A percentile compares a stretch with the other conserved stretches of the same genome.
These are phyloP conservation scores for Neltuma alba DNA, from an alignment of 306 rosid species.

Conservation along the genomic window DNA sequence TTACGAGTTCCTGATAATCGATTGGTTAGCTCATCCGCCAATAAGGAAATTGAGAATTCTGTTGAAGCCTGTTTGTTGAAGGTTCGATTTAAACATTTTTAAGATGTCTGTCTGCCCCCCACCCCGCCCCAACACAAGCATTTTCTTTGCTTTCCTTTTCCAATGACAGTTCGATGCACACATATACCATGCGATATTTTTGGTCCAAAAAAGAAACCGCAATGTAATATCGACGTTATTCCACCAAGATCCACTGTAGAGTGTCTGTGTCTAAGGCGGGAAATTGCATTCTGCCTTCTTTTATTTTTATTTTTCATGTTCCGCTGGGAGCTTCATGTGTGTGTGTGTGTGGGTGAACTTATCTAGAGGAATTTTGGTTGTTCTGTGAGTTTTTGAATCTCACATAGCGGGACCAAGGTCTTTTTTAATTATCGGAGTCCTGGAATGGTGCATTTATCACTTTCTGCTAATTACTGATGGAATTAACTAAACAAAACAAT, in stretches of 20 bases:
- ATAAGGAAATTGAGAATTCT: slow-evolving; percentile 59
- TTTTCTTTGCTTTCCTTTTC: not conserved
- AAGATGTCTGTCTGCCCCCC: not conserved
- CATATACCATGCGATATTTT: not conserved
- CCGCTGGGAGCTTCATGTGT: slow-evolving; percentile 21
- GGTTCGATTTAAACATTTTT: slow-evolving; percentile 47
- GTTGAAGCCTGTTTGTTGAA: slow-evolving; percentile 58
- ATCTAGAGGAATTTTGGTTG: slow-evolving; percentile 8
- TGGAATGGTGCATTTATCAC: not conserved
- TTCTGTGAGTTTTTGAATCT: slow-evolving; percentile 9
- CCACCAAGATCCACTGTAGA: slow-evolving; percentile 19
- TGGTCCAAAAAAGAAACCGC: too few relatives aligned
- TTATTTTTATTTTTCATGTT: not conserved
- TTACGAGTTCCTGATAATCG: slow-evolving; percentile 47
- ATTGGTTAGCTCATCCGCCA: slow-evolving; percentile 43
- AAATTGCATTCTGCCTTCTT: slow-evolving; percentile 3
- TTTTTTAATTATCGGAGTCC: not conserved
- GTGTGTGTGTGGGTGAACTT: too few relatives aligned
- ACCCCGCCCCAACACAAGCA: not conserved
- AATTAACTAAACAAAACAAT: slow-evolving; percentile 7
- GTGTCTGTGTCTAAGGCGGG: not conserved
- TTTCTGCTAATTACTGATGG: slow-evolving; percentile 16
- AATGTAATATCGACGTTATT: slow-evolving; percentile 21
- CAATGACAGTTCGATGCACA: slow-evolving; percentile 18
- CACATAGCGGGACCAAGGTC: not conserved